Base-by-base conservation (phyloP, 2,329 filamentous ascomycete genomes). In the Colletotrichum liriopes region DNA sequence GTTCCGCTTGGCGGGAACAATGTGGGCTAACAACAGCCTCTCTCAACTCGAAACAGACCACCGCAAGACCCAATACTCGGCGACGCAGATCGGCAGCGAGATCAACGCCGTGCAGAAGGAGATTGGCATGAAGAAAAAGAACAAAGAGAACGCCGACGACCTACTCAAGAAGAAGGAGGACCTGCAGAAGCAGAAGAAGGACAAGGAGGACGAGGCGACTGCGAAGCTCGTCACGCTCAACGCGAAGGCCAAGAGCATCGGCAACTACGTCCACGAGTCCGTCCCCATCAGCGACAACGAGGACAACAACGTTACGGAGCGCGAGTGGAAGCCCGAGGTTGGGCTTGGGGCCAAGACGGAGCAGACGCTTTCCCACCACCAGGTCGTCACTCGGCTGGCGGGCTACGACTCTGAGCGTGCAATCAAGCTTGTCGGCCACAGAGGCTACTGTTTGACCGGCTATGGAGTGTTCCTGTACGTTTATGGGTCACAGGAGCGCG, bases 371-470 rank as follows among this genome's bases (percentile, higher is more conserved):
- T 98, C 95, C 63, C 96, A 99, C 82, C 96, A 99, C 83, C 96
- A 98, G 81, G 95, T 99, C 66, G 90, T 98, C 72, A 91, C 92
- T 71, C 90, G 94, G 77, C 86, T 98, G 74, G 94, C 96, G 77
- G 95, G 96, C 65, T 98, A 97, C 80, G 96, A 98, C 81, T 93
- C 94, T 1, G 94, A 98, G 79, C 92, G 96, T 75, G 95, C 95
- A 76, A 93, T 95, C 75, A 98, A 98, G 87, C 90, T 98, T 74
- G 95, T 97, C 55, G 96, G 96, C 64, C 96, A 98, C 83, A 90
- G 96, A 77, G 96, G 96, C 49, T 98, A 98, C 85, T 98, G 96
- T 84, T 84, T 98, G 78, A 94, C 92, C 70, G 92, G 93, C 73
- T 97, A 95, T 86, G 96, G 96, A 73, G 91, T 98, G 49, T 95